phyloP scores from a whole-genome alignment of 768 basidiomycete species.

The Tephrocybe rancida region DNA sequence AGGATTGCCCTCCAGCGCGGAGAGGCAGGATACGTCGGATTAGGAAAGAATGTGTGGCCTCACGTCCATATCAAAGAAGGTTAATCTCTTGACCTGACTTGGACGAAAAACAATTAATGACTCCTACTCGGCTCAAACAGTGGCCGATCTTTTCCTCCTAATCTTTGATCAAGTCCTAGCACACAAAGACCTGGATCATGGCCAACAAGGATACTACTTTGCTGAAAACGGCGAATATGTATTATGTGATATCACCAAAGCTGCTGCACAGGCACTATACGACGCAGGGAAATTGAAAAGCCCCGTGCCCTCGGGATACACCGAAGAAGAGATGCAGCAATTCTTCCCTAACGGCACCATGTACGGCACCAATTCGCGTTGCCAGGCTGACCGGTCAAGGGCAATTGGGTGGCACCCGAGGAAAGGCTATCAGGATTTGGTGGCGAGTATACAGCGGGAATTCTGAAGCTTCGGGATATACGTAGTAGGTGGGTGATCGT shows the following conservation, averaged over 20 bases:
- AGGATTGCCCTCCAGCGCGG: conserved; percentile 40
- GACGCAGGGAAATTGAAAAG: conserved; percentile 34
- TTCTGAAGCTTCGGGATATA: neutral
- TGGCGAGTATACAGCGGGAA: conserved; percentile 42
- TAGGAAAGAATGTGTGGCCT: conserved; percentile 56
- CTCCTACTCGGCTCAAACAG: conserved; percentile 25
- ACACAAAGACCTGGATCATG: conserved; percentile 37
- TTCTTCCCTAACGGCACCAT: conserved; percentile 38
- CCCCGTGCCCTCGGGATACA: conserved; percentile 46
- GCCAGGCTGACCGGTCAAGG: conserved; percentile 41
- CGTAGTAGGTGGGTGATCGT: neutral
- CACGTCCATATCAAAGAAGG: conserved; percentile 42
- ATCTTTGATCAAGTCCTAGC: conserved; percentile 41
- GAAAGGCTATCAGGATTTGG: conserved; percentile 49
- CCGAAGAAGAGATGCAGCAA: conserved; percentile 38
- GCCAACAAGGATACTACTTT: conserved; percentile 50
- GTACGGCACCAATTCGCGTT: conserved; percentile 45
- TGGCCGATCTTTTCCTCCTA: conserved; percentile 44
- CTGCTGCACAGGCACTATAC: conserved; percentile 35
- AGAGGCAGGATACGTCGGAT: conserved; percentile 51
- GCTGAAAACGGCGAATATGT: conserved; percentile 50
- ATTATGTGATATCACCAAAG: conserved; percentile 36
- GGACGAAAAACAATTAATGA: neutral
- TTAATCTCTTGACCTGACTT: neutral
- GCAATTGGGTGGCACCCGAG: conserved; percentile 56